Evolutionary conservation across 1,139 yeast genomes (phyloP).

Genomic region (Blastobotrys ciferrii): DNA sequence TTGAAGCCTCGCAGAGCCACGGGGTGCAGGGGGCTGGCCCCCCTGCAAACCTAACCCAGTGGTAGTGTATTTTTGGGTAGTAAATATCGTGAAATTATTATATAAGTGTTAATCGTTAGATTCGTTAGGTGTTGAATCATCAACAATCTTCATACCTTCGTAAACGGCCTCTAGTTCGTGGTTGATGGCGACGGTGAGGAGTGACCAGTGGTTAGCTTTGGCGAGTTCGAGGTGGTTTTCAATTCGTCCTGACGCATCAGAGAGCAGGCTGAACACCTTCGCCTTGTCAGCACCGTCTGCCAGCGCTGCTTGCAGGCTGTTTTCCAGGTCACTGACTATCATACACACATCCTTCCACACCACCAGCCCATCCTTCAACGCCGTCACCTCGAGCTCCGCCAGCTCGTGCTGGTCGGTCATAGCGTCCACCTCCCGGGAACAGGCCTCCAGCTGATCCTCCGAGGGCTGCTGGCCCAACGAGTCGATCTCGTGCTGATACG

Average conservation of each 20-base stretch:
- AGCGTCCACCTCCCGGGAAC: slow-evolving; percentile 25
- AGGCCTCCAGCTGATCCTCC: slow-evolving; percentile 17
- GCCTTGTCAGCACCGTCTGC: slow-evolving; percentile 10
- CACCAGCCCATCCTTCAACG: slow-evolving; percentile 28
- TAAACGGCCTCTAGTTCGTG: slow-evolving; percentile 33
- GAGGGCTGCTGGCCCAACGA: slow-evolving; percentile 4
- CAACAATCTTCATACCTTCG: slow-evolving; percentile 21
- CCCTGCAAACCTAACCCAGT: too few species aligned
- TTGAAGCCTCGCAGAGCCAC: too few species aligned
- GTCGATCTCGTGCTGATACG: slow-evolving; percentile 20
- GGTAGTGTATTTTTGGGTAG: too few species aligned
- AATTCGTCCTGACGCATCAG: slow-evolving; percentile 16
- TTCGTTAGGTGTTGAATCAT: slow-evolving; percentile 1
- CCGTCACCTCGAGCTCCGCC: slow-evolving; percentile 22
- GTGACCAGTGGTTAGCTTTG: slow-evolving; percentile 27
- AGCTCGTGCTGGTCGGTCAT: slow-evolving; percentile 19
- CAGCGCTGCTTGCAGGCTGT: slow-evolving; percentile 13
- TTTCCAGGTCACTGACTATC: slow-evolving; percentile 24
- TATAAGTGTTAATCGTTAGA: slow-evolving; percentile 6
- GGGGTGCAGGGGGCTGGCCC: too few species aligned
- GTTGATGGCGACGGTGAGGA: slow-evolving; percentile 32
- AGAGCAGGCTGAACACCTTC: slow-evolving; percentile 18
- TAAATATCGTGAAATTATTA: slow-evolving; percentile 1
- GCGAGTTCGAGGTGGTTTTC: slow-evolving; percentile 21
- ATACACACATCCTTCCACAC: slow-evolving; percentile 31